phyloP scores from a whole-genome alignment of 768 basidiomycete species.

The Mycena rebaudengoi region DNA sequence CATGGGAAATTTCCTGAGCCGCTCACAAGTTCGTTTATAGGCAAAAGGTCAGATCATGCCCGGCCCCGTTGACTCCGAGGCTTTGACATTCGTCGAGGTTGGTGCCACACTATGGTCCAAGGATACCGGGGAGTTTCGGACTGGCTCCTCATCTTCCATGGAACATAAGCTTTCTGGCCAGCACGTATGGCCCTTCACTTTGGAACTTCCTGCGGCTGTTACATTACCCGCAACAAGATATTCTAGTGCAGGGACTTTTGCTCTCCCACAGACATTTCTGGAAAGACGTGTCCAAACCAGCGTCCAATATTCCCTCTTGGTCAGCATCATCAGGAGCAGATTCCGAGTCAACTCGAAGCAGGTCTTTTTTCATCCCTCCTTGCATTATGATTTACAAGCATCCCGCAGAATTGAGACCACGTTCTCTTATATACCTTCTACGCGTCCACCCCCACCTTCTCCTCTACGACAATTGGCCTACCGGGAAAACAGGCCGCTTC shows the following conservation, averaged over 20 bases:
- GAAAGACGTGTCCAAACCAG: constrained; percentile 23
- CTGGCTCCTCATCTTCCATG: background rate
- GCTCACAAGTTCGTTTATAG: constrained; percentile 16
- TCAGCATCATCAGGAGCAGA: constrained; percentile 19
- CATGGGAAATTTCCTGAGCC: constrained; percentile 23
- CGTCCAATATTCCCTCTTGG: constrained; percentile 24
- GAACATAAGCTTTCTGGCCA: constrained; percentile 30
- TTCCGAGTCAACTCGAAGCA: constrained; percentile 27
- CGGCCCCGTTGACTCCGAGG: constrained; percentile 24
- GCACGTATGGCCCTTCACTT: constrained; percentile 31
- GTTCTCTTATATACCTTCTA: constrained; percentile 27
- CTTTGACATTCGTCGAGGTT: constrained; percentile 30
- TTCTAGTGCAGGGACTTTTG: constrained; percentile 16
- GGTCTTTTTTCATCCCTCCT: background rate
- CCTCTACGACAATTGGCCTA: constrained; percentile 26
- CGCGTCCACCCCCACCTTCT: constrained; percentile 29
- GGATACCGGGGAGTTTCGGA: constrained; percentile 26
- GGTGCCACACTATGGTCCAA: constrained; percentile 29
- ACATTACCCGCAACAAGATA: background rate
- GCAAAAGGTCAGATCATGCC: constrained; percentile 31
- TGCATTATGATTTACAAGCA: background rate
- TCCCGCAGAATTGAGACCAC: constrained; percentile 12
- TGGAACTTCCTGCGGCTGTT: constrained; percentile 35
- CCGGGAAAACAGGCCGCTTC: constrained; percentile 22
- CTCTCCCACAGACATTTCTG: constrained; percentile 24